Base-by-base conservation (phyloP, 2,329 filamentous ascomycete species). In the Penicillium frequentans region DNA sequence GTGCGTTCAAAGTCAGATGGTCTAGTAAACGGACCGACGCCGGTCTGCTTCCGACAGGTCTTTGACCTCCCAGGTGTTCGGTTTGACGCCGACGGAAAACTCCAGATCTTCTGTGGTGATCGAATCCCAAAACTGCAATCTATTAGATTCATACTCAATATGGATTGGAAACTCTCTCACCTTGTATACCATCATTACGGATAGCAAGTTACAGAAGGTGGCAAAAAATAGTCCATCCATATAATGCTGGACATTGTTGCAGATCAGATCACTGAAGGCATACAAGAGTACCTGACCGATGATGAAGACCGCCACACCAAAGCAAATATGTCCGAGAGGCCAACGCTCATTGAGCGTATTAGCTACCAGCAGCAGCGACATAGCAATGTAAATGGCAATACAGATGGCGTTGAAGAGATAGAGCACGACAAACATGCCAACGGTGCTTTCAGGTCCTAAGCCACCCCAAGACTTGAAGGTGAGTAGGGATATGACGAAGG, bases 101-200 rank as follows among this genome's bases (percentile, higher is more conserved):
- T 99, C 95, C 64, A 99, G 88, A 74, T 99, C 95, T 77, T 99
- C 95, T 71, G 90, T 92, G 24, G 95, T 99, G 75, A 99, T 99
- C 16, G 93, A 97, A 72, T 99, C 95, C 95, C 95, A 99, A 81
- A 96, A 99, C 92, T 95, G 66, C 52, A 49, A 23, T 19, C 45
- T 42, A 63, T 78, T 69, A 77, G 72, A 49, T 19, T 24, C 42
- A 33, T 37, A 35, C 21, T 19, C 13, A 13, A 13, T 35, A 35
- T 19, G 48, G 27, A 3, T 16, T 13, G 33, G 5, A 26, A 48
- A 46, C 43, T 10, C 52, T 70, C 79, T 61, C 76, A 88, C 91
- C 89, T 99, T 99, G 84, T 99, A 99, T 37, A 99, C 88, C 95
- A 98, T 99, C 95, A 99, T 99, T 59, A 99, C 93, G 13, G 88